Conservation (phyloP, 169 alveolate species). For the Plasmodium sp. region DNA sequence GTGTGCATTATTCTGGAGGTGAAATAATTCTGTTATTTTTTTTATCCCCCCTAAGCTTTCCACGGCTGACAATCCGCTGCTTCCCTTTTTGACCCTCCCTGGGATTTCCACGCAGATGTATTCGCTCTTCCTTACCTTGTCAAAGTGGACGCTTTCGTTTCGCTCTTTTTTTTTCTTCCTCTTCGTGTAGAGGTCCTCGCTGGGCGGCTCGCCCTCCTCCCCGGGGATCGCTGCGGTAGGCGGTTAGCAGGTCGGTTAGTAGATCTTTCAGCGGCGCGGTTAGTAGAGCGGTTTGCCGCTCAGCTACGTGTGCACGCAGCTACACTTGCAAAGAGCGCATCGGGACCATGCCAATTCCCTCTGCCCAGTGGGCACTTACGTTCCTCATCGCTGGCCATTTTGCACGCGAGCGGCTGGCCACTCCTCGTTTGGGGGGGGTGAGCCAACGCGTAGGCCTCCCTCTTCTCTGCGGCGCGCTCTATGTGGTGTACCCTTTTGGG, state of each 20-base stretch:
- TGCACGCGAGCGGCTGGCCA: background rate
- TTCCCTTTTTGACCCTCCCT: constrained; percentile 52
- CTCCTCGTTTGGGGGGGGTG: background rate
- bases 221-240: background rate
- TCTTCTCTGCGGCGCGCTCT: background rate
- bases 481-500: background rate
- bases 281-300: background rate
- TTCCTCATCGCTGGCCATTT: background rate
- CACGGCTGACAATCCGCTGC: constrained; percentile 68
- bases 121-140: constrained; percentile 11
- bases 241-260: background rate
- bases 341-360: background rate
- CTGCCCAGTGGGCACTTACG: background rate
- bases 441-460: background rate
- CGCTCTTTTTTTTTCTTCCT: constrained; percentile 15
- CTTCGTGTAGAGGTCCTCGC: background rate
- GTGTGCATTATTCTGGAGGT: constrained; percentile 3
- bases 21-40: constrained; percentile 55
- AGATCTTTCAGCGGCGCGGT: no score
- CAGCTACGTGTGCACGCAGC: background rate
- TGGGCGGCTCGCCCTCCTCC: background rate
- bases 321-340: background rate
- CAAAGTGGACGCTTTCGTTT: constrained; percentile 32
- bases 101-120: constrained; percentile 71
- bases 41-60: constrained; percentile 71